phyloP scores from a whole-genome alignment of 73 alveolate genomes.

The Paramecium sexaurelia region DNA sequence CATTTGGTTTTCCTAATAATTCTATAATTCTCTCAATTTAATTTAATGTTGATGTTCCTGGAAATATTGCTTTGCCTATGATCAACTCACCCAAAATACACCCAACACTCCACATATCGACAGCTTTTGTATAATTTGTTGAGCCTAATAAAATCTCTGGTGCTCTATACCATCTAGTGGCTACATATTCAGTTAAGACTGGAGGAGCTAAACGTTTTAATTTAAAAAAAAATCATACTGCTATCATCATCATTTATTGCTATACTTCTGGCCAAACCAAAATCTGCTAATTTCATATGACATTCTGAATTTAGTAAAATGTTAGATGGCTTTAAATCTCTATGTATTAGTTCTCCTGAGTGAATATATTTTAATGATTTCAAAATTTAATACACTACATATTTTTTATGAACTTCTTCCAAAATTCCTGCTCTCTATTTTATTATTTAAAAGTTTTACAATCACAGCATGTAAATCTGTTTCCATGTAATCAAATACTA shows the following conservation, averaged over 20 bases:
- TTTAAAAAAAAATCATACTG: neutral
- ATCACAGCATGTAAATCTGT: constrained; percentile 98
- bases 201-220: constrained; percentile 68
- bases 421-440: constrained; percentile 90
- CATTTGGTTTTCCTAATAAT: constrained; percentile 85
- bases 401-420: constrained; percentile 93
- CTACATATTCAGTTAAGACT: constrained; percentile 93
- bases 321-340: constrained; percentile 92
- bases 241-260: constrained; percentile 77
- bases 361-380: constrained; percentile 96
- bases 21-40: constrained; percentile 85
- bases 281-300: constrained; percentile 91
- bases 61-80: constrained; percentile 86
- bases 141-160: constrained; percentile 93
- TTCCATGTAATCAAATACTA: constrained; percentile 96
- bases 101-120: constrained; percentile 98
- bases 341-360: constrained; percentile 85
- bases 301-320: constrained; percentile 89
- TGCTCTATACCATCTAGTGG: constrained; percentile 97
- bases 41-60: constrained; percentile 89
- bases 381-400: constrained; percentile 92
- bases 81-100: constrained; percentile 95
- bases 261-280: constrained; percentile 90
- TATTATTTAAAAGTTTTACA: neutral
- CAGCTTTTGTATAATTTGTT: constrained; percentile 90